A percentile compares a stretch with the other conserved stretches of the same genome.
Evolutionary conservation across 192 early-diverging fungal genomes (phyloP).

Genomic region (Coemansia sp.): DNA sequence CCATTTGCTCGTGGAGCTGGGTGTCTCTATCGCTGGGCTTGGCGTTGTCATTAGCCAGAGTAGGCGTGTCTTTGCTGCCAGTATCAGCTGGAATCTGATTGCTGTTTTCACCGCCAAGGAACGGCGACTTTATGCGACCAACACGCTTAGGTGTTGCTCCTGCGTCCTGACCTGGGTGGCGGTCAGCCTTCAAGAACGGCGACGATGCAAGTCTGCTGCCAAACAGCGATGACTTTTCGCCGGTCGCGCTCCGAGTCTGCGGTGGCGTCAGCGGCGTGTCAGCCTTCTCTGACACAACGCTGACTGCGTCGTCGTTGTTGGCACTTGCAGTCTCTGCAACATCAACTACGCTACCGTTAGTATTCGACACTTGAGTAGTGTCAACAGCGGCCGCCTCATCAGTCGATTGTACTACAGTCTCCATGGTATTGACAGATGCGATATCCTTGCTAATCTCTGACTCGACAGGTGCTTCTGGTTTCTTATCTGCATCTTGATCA

Average conservation of each 20-base stretch:
- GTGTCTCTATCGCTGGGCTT: not conserved
- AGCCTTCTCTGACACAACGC: conserved; percentile 3
- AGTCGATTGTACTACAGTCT: too few species aligned
- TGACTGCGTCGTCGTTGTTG: not conserved
- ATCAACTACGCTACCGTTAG: not conserved
- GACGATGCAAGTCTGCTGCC: conserved; percentile 43
- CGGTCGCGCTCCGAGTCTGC: conserved; percentile 14
- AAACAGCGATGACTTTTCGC: conserved; percentile 33
- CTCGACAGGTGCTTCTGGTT: too few species aligned
- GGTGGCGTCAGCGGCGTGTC: conserved; percentile 15
- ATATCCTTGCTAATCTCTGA: too few species aligned
- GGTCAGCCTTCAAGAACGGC: conserved; percentile 52
- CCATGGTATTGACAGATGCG: too few species aligned
- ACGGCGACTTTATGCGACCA: conserved; percentile 49
- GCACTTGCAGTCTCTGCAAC: not conserved
- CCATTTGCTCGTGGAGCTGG: conserved; percentile 17
- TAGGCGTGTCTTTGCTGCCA: conserved; percentile 3
- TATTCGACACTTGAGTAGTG: not conserved
- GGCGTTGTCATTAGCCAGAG: not conserved
- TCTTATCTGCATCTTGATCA: conserved; percentile 1
- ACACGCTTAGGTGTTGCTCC: conserved; percentile 19
- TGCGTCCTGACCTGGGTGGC: conserved; percentile 21
- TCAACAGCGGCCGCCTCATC: too few species aligned
- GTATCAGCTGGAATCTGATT: not conserved
- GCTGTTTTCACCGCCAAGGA: conserved; percentile 25